Conservation (phyloP, 2,329 filamentous ascomycete genomes). For the Verticillium dahliae region DNA sequence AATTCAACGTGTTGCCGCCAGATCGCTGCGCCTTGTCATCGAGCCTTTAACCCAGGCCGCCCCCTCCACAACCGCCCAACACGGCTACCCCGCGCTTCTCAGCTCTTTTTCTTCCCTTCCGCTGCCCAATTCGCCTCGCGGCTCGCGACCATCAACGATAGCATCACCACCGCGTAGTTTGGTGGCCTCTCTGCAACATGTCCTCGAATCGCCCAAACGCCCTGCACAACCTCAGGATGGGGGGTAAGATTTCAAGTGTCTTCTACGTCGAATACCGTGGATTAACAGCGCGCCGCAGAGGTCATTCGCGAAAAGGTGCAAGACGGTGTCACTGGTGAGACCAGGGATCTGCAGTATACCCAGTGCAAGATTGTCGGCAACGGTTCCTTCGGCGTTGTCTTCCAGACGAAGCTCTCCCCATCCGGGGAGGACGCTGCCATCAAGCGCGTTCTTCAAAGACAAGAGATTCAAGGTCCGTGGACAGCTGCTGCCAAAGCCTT, state of each 20-base stretch:
- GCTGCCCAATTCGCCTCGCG: slow-evolving; percentile 6
- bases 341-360: slow-evolving; percentile 93
- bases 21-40: background rate
- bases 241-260: slow-evolving; percentile 60
- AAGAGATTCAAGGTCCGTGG: slow-evolving; percentile 91
- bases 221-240: slow-evolving; percentile 86
- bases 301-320: slow-evolving; percentile 98
- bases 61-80: background rate
- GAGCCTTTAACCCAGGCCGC: background rate
- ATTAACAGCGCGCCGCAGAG: slow-evolving; percentile 48
- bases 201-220: slow-evolving; percentile 87
- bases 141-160: background rate
- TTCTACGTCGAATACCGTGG: background rate
- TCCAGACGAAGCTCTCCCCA: slow-evolving; percentile 98
- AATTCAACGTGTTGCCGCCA: background rate
- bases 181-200: slow-evolving; percentile 43
- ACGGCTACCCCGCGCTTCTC: background rate
- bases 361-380: slow-evolving; percentile 99
- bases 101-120: background rate
- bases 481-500: background rate
- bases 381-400: slow-evolving; percentile 96
- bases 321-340: slow-evolving; percentile 94
- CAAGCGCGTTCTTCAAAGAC: slow-evolving; percentile 97
- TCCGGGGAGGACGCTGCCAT: slow-evolving; percentile 97
- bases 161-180: background rate